phyloP scores from a whole-genome alignment of 805 yeast species.

The Zygosaccharomyces bailii region DNA sequence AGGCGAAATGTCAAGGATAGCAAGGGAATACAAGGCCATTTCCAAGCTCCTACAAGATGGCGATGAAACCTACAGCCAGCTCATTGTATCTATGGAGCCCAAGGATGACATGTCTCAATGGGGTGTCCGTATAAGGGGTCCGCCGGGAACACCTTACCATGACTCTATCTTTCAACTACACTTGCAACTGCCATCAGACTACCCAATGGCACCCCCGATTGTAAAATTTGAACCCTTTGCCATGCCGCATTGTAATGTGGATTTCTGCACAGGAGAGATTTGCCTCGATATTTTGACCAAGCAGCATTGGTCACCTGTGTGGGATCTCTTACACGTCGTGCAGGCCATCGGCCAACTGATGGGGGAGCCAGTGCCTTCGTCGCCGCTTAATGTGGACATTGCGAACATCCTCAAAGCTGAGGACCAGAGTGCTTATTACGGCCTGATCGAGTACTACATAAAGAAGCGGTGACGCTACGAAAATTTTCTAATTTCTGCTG shows the following conservation, averaged over 20 bases:
- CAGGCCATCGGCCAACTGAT: slow-evolving; percentile 56
- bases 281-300: slow-evolving; percentile 62
- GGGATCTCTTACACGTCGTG: slow-evolving; percentile 55
- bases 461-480: not conserved
- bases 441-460: slow-evolving; percentile 41
- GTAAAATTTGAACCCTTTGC: slow-evolving; percentile 42
- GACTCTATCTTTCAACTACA: slow-evolving; percentile 50
- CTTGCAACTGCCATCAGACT: slow-evolving; percentile 44
- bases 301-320: slow-evolving; percentile 67
- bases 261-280: slow-evolving; percentile 58
- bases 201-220: slow-evolving; percentile 60
- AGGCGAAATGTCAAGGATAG: slow-evolving; percentile 17
- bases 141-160: slow-evolving; percentile 49
- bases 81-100: slow-evolving; percentile 45
- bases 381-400: slow-evolving; percentile 68
- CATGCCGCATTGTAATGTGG: slow-evolving; percentile 49
- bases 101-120: slow-evolving; percentile 48
- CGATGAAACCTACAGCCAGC: slow-evolving; percentile 5
- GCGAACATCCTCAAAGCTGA: slow-evolving; percentile 55
- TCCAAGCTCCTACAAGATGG: slow-evolving; percentile 7
- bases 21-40: slow-evolving; percentile 23
- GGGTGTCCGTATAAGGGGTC: slow-evolving; percentile 52
- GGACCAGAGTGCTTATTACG: slow-evolving; percentile 43
- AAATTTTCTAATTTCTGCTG: not conserved
- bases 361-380: slow-evolving; percentile 64